These are phyloP conservation scores for Leccinum uliginosum DNA, from an alignment of 768 basidiomycete genomes.

Conservation along the genomic window DNA sequence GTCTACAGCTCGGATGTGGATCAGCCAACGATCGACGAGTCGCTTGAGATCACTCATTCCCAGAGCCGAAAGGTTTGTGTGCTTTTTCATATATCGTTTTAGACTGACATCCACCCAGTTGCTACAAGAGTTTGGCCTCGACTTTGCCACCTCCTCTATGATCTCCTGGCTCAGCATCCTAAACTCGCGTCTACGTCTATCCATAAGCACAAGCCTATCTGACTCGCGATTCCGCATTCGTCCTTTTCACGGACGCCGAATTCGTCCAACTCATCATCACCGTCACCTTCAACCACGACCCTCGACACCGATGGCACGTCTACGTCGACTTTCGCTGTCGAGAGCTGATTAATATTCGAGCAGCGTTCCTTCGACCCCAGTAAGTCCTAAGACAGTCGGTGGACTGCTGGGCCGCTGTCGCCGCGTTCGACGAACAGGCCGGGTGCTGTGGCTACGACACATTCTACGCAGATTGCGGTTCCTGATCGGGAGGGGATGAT, in stretches of 20 bases:
- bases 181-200: slow-evolving; percentile 29
- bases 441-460: slow-evolving; percentile 40
- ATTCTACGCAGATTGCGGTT: slow-evolving; percentile 48
- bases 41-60: slow-evolving; percentile 65
- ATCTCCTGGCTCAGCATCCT: slow-evolving; percentile 53
- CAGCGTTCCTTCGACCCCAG: slow-evolving; percentile 11
- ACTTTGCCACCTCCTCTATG: slow-evolving; percentile 86
- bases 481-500: slow-evolving; percentile 63
- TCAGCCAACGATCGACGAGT: slow-evolving; percentile 67
- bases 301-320: slow-evolving; percentile 26
- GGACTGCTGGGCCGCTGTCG: slow-evolving; percentile 52
- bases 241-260: slow-evolving; percentile 15
- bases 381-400: slow-evolving; percentile 16
- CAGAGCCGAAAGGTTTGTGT: slow-evolving; percentile 78
- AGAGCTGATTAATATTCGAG: slow-evolving; percentile 30
- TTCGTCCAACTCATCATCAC: slow-evolving; percentile 13
- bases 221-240: slow-evolving; percentile 18
- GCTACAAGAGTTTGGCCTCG: slow-evolving; percentile 88
- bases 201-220: slow-evolving; percentile 26
- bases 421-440: slow-evolving; percentile 69
- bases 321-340: slow-evolving; percentile 24
- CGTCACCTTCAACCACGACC: slow-evolving; percentile 11
- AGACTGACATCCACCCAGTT: slow-evolving; percentile 42
- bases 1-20: slow-evolving; percentile 84
- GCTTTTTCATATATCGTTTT: background rate